A percentile compares a stretch with the other conserved stretches of the same genome.
These are phyloP conservation scores for Penicillium italicum DNA, from an alignment of 2,329 filamentous ascomycete species.

Conservation along the genomic window DNA sequence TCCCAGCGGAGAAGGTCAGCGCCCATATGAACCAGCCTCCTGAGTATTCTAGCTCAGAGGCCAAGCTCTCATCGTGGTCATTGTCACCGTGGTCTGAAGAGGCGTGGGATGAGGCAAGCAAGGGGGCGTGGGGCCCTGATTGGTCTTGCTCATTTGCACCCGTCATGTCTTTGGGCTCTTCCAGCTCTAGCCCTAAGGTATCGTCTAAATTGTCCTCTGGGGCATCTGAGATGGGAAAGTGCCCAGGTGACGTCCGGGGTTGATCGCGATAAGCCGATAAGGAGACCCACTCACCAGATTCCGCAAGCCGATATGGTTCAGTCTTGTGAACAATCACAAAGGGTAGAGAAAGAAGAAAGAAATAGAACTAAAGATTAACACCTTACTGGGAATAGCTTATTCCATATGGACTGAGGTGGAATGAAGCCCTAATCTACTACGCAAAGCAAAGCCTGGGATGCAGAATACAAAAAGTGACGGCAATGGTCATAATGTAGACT, in stretches of 20 bases:
- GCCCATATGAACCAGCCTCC: constrained; percentile 51
- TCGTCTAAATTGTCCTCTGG: constrained; percentile 6
- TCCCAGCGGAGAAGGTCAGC: constrained; percentile 55
- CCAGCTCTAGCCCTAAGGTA: constrained; percentile 5
- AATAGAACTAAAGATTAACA: background rate
- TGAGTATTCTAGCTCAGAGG: constrained; percentile 18
- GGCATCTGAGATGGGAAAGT: background rate
- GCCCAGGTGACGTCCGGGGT: constrained; percentile 9
- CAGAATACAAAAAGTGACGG: background rate
- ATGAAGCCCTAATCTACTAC: background rate
- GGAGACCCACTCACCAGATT: constrained; percentile 7
- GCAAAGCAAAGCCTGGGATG: background rate
- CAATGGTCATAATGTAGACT: background rate
- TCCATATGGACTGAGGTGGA: background rate
- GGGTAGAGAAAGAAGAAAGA: background rate
- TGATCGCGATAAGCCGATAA: constrained; percentile 15
- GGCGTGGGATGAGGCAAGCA: constrained; percentile 25
- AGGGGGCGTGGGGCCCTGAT: constrained; percentile 28
- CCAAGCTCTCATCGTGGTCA: constrained; percentile 5
- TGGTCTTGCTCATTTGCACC: constrained; percentile 21
- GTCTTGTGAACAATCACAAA: background rate
- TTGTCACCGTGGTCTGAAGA: constrained; percentile 11
- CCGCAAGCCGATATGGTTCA: background rate
- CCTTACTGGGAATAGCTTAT: background rate
- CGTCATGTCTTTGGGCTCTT: constrained; percentile 24